Conservation (phyloP, 2,329 filamentous ascomycete genomes). For the Colletotrichum shisoi region DNA sequence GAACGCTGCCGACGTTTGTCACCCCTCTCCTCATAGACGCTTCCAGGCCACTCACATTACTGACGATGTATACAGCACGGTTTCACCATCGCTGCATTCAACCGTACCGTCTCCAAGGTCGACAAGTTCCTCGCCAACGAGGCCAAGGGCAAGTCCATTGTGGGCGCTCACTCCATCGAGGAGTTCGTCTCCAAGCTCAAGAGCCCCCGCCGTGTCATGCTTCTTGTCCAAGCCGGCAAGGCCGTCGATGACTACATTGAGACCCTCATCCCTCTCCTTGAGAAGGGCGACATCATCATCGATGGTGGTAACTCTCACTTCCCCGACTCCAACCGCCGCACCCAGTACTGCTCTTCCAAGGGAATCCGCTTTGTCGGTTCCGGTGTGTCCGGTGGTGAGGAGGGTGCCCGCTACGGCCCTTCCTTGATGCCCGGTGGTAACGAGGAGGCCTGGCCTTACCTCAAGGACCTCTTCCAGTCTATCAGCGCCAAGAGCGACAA, state of each 20-base stretch:
- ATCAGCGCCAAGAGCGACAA: slow-evolving; percentile 97
- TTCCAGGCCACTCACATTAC: not conserved
- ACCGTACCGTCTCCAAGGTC: slow-evolving; percentile 98
- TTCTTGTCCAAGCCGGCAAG: slow-evolving; percentile 98
- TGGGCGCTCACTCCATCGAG: slow-evolving; percentile 90
- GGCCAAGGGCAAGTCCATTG: slow-evolving; percentile 93
- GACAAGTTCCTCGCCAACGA: slow-evolving; percentile 91
- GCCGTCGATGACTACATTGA: slow-evolving; percentile 99
- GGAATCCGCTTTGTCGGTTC: slow-evolving; percentile 94
- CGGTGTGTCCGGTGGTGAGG: slow-evolving; percentile 98
- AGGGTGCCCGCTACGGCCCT: slow-evolving; percentile 96
- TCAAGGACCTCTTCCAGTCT: slow-evolving; percentile 99
- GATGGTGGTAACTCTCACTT: slow-evolving; percentile 99
- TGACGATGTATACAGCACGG: slow-evolving; percentile 60
- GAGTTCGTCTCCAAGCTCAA: slow-evolving; percentile 98
- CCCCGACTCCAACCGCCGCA: slow-evolving; percentile 98
- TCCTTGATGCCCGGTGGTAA: slow-evolving; percentile 99
- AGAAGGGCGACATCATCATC: slow-evolving; percentile 96
- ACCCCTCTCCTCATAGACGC: not conserved
- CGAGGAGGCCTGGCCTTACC: slow-evolving; percentile 95
- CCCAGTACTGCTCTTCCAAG: slow-evolving; percentile 85
- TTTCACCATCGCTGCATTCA: slow-evolving; percentile 97
- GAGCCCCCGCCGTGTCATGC: slow-evolving; percentile 95
- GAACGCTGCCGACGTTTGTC: slow-evolving; percentile 76
- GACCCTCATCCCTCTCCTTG: slow-evolving; percentile 83